Percentiles rank a stretch among this genome's conserved stretches.
phyloP scores from a whole-genome alignment of 2,329 filamentous ascomycete species.

The Didymella exigua region DNA sequence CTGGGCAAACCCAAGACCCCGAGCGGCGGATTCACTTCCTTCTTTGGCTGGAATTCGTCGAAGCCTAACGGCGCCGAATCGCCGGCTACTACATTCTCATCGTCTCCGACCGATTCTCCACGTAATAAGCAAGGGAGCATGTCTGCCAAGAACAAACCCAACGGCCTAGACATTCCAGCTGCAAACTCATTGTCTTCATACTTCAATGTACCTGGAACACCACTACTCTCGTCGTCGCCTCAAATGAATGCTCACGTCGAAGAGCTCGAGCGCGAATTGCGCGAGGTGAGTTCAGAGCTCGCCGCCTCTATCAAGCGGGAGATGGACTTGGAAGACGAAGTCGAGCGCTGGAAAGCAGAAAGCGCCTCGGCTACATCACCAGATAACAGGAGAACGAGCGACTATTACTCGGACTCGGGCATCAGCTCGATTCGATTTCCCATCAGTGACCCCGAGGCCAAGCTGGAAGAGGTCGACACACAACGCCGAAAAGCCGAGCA shows the following conservation, averaged over 20 bases:
- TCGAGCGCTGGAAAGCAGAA: slow-evolving; percentile 86
- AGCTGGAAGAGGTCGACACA: slow-evolving; percentile 76
- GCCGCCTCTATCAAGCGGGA: slow-evolving; percentile 91
- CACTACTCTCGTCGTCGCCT: slow-evolving; percentile 51
- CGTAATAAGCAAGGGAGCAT: slow-evolving; percentile 38
- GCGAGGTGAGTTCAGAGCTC: slow-evolving; percentile 89
- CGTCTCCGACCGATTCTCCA: slow-evolving; percentile 66
- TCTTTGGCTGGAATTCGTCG: slow-evolving; percentile 69
- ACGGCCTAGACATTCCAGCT: slow-evolving; percentile 58
- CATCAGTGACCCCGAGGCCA: slow-evolving; percentile 63
- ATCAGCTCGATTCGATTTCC: slow-evolving; percentile 82
- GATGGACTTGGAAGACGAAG: slow-evolving; percentile 93
- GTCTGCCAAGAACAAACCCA: slow-evolving; percentile 48
- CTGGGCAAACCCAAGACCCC: slow-evolving; percentile 52
- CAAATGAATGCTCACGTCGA: slow-evolving; percentile 67
- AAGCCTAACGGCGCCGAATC: slow-evolving; percentile 61
- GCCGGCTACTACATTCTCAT: slow-evolving; percentile 67
- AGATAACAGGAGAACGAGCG: slow-evolving; percentile 80
- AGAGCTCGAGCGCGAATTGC: slow-evolving; percentile 92
- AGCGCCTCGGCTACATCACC: slow-evolving; percentile 61
- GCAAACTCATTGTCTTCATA: slow-evolving; percentile 55
- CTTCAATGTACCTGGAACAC: slow-evolving; percentile 56
- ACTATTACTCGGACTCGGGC: slow-evolving; percentile 97
- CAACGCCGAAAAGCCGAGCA: slow-evolving; percentile 85
- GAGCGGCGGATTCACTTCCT: slow-evolving; percentile 63